Evolutionary conservation across 1,284 basidiomycete genomes (phyloP).

Genomic region (Leccinum griseonigrum): DNA sequence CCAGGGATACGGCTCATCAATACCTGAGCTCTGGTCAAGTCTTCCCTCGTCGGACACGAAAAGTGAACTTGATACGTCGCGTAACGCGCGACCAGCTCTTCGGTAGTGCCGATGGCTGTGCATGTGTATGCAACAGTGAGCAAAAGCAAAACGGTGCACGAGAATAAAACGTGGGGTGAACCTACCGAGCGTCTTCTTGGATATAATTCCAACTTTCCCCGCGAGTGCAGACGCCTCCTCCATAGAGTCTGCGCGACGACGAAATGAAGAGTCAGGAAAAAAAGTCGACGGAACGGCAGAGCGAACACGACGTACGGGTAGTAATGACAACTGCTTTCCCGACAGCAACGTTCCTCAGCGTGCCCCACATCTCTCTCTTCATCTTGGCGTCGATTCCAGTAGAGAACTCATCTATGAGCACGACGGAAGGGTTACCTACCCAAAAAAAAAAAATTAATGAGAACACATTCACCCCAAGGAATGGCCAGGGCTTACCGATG

Average conservation of each 20-base stretch:
- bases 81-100: conserved; percentile 60
- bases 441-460: not conserved
- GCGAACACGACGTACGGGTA: conserved; percentile 48
- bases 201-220: conserved; percentile 70
- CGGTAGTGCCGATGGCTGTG: conserved; percentile 64
- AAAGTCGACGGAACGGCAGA: not conserved
- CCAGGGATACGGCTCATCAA: conserved; percentile 66
- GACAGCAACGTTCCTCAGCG: conserved; percentile 59
- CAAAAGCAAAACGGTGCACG: not conserved
- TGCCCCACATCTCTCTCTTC: conserved; percentile 82
- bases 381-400: conserved; percentile 82
- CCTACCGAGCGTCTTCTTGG: conserved; percentile 65
- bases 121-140: not conserved
- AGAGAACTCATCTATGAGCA: conserved; percentile 82
- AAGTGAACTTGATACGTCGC: conserved; percentile 80
- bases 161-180: not conserved
- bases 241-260: conserved; percentile 60
- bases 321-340: conserved; percentile 70
- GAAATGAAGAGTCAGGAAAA: not conserved
- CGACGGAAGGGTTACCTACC: conserved; percentile 71
- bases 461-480: not conserved
- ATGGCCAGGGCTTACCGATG: conserved; percentile 49
- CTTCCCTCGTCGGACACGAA: conserved; percentile 60
- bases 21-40: conserved; percentile 50
- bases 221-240: conserved; percentile 80